Conservation (phyloP, 164 flowering plant genomes). For the Umbellularia californica region DNA sequence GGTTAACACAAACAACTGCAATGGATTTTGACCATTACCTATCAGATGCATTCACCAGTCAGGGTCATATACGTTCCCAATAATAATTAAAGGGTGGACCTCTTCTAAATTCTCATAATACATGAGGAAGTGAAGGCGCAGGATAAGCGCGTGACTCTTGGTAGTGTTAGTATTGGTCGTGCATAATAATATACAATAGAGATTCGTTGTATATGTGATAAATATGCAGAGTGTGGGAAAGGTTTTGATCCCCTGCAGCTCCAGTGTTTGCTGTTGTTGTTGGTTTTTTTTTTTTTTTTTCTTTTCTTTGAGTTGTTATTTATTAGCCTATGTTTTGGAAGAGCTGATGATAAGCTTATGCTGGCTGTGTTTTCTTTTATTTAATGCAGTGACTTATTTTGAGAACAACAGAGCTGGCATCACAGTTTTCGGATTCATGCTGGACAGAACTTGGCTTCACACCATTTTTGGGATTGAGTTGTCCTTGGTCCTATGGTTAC, state of each 20-base stretch:
- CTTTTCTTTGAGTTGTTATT: no score
- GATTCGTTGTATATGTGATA: background rate
- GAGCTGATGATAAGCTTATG: background rate
- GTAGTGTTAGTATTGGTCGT: no score
- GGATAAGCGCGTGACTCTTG: no score
- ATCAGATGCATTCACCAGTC: no score
- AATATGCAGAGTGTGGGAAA: background rate
- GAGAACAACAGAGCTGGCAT: constrained; percentile 92
- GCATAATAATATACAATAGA: constrained; percentile 5
- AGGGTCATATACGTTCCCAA: no score
- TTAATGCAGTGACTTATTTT: constrained; percentile 74
- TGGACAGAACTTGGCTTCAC: no score
- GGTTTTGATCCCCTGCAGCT: background rate
- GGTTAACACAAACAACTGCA: no score
- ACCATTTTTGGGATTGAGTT: no score
- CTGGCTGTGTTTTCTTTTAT: background rate
- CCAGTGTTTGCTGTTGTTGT: background rate
- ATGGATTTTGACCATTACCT: no score
- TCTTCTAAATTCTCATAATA: background rate
- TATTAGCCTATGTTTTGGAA: no score
- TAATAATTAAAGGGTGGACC: background rate
- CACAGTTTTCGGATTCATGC: constrained; percentile 64
- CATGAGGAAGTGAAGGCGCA: no score
- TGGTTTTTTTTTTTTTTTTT: background rate
- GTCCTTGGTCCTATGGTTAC: no score